phyloP scores from a whole-genome alignment of 2,329 filamentous ascomycete species.

The Paramyrothecium sp. region DNA sequence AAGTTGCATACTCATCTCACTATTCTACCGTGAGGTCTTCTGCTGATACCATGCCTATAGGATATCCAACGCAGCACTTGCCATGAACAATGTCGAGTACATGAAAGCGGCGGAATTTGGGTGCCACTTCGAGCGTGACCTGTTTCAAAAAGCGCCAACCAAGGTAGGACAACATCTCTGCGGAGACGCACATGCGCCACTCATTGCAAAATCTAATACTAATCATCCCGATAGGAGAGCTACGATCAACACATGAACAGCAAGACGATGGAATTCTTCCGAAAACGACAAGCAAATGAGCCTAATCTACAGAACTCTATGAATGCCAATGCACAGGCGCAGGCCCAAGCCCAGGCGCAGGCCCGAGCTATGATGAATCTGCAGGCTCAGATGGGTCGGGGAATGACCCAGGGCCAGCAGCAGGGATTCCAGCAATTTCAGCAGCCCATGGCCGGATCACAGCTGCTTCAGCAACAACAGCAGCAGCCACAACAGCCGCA shows the following conservation, averaged over 20 bases:
- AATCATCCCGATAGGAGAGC: constrained; percentile 33
- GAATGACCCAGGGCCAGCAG: constrained; percentile 47
- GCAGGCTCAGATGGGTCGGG: constrained; percentile 50
- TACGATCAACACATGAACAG: constrained; percentile 48
- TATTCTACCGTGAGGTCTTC: background rate
- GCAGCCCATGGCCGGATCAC: constrained; percentile 56
- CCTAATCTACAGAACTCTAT: constrained; percentile 48
- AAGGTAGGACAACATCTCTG: constrained; percentile 37
- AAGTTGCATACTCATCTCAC: constrained; percentile 16
- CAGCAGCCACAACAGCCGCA: constrained; percentile 23
- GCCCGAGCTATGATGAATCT: constrained; percentile 51
- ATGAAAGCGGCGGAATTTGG: constrained; percentile 40
- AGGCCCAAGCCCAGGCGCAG: constrained; percentile 35
- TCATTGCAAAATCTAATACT: constrained; percentile 9
- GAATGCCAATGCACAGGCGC: constrained; percentile 40
- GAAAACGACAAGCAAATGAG: constrained; percentile 49
- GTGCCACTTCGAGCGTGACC: constrained; percentile 46
- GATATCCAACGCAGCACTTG: constrained; percentile 50
- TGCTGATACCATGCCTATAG: constrained; percentile 25
- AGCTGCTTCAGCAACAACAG: constrained; percentile 49
- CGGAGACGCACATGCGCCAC: background rate
- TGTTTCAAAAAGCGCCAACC: constrained; percentile 42
- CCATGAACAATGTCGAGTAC: constrained; percentile 38
- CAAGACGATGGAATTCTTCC: constrained; percentile 48
- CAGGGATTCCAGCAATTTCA: constrained; percentile 58